phyloP scores from a whole-genome alignment of 345 rosid species.

The Citrus sp. region DNA sequence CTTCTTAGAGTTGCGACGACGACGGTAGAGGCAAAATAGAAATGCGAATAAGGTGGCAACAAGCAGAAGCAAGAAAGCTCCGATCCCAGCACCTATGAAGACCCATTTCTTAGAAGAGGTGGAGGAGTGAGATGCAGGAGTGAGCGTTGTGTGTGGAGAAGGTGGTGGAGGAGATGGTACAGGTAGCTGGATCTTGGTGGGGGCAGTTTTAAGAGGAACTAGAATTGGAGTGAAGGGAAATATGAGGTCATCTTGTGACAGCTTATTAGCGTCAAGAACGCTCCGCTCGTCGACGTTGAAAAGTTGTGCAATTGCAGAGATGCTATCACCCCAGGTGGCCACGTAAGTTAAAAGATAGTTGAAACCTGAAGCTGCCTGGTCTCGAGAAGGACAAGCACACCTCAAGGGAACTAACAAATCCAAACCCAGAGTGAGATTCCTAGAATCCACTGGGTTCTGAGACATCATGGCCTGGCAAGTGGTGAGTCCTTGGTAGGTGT shows the following conservation, averaged over 20 bases:
- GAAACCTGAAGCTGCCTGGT: slow-evolving; percentile 49
- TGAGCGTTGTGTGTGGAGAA: slow-evolving; percentile 11
- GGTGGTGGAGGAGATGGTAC: slow-evolving; percentile 28
- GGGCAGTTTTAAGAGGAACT: slow-evolving; percentile 57
- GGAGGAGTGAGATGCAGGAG: slow-evolving; percentile 3
- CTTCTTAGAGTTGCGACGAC: slow-evolving; percentile 20
- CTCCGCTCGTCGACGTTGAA: slow-evolving; percentile 39
- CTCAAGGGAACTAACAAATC: slow-evolving; percentile 55
- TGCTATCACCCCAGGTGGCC: slow-evolving; percentile 38
- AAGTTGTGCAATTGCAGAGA: slow-evolving; percentile 39
- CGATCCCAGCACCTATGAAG: slow-evolving; percentile 57
- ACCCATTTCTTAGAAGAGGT: slow-evolving; percentile 54
- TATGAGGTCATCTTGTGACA: slow-evolving; percentile 24
- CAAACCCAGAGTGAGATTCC: slow-evolving; percentile 18
- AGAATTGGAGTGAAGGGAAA: slow-evolving; percentile 60
- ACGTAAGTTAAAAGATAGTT: slow-evolving; percentile 57
- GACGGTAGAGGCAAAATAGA: slow-evolving; percentile 31
- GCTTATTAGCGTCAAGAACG: slow-evolving; percentile 49
- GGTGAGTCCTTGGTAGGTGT: slow-evolving; percentile 82
- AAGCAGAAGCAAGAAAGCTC: slow-evolving; percentile 39
- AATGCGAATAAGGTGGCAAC: slow-evolving; percentile 23
- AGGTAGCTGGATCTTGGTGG: slow-evolving; percentile 27
- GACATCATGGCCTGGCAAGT: slow-evolving; percentile 85
- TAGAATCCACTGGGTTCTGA: slow-evolving; percentile 41
- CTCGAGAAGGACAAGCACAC: slow-evolving; percentile 77